Percentiles rank a stretch among this genome's conserved stretches.
These are phyloP conservation scores for Pseudoperonospora humuli DNA, from an alignment of 352 stramenopile genomes.

Conservation along the genomic window DNA sequence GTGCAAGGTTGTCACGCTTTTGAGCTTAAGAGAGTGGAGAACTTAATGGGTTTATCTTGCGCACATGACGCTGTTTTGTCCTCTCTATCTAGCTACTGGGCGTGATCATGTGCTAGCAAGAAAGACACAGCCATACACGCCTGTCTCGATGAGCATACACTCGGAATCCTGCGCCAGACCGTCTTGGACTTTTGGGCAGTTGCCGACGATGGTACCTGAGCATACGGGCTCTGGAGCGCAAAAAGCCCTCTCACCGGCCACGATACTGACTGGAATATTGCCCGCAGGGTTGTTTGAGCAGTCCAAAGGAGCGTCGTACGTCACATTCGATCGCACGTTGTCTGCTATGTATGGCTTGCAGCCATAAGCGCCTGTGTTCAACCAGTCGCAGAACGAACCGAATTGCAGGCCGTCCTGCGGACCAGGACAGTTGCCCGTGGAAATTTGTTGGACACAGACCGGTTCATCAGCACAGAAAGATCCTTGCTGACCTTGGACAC, in stretches of 20 bases:
- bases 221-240: constrained; percentile 24
- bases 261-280: constrained; percentile 23
- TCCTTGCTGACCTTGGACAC: constrained; percentile 31
- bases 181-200: constrained; percentile 26
- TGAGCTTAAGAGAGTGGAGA: too few species aligned
- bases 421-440: constrained; percentile 28
- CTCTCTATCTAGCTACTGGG: too few species aligned
- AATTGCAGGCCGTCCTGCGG: constrained; percentile 29
- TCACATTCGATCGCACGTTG: constrained; percentile 17
- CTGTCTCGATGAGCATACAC: constrained; percentile 23
- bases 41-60: too few species aligned
- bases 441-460: constrained; percentile 22
- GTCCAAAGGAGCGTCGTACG: constrained; percentile 18
- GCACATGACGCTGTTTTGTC: neutral
- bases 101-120: constrained; percentile 19
- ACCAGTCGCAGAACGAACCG: constrained; percentile 34
- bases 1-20: too few species aligned
- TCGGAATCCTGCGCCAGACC: constrained; percentile 20
- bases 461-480: constrained; percentile 37
- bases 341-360: constrained; percentile 30
- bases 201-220: constrained; percentile 25
- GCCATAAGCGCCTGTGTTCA: constrained; percentile 36
- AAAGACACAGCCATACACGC: constrained; percentile 34
- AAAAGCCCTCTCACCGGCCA: constrained; percentile 9
- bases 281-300: constrained; percentile 25